These are phyloP conservation scores for Exophiala spinifera DNA, from an alignment of 2,329 filamentous ascomycete genomes.

Conservation along the genomic window DNA sequence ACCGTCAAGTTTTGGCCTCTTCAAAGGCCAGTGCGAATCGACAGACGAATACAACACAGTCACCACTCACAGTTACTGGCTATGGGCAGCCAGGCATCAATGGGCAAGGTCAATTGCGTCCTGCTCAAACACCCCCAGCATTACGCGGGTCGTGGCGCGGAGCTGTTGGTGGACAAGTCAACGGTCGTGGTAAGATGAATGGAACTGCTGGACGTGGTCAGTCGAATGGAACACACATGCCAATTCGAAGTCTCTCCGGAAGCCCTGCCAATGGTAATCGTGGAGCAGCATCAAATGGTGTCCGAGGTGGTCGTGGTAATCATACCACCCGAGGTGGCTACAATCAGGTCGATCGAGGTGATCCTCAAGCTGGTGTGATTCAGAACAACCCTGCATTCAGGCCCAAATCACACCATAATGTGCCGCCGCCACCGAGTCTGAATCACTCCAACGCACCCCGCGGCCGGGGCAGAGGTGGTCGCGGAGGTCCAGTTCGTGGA, in stretches of 20 bases:
- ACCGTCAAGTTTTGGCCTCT: conserved; percentile 71
- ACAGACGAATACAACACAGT: conserved; percentile 51
- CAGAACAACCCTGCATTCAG: conserved; percentile 56
- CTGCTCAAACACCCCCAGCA: conserved; percentile 56
- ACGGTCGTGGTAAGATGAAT: conserved; percentile 34
- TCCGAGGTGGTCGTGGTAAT: conserved; percentile 15
- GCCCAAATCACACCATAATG: conserved; percentile 52
- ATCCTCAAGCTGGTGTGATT: conserved; percentile 53
- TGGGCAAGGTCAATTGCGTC: conserved; percentile 59
- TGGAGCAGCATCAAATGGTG: conserved; percentile 7
- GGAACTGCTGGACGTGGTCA: conserved; percentile 22
- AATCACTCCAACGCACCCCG: conserved; percentile 30
- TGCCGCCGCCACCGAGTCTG: conserved; percentile 47
- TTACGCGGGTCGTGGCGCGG: conserved; percentile 58
- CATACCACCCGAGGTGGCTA: conserved; percentile 37
- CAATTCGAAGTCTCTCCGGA: conserved; percentile 21
- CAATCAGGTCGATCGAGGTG: conserved; percentile 45
- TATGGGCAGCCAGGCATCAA: conserved; percentile 59
- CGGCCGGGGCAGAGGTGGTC: conserved; percentile 37
- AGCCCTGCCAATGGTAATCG: conserved; percentile 18
- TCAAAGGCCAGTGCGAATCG: conserved; percentile 40
- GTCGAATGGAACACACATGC: conserved; percentile 12
- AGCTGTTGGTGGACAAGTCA: conserved; percentile 49
- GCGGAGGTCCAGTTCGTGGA: conserved; percentile 33
- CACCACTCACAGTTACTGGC: conserved; percentile 52